A percentile compares a stretch with the other conserved stretches of the same genome.
Conservation (phyloP, 1,284 basidiomycete genomes). For the Papiliotrema fonsecae region DNA sequence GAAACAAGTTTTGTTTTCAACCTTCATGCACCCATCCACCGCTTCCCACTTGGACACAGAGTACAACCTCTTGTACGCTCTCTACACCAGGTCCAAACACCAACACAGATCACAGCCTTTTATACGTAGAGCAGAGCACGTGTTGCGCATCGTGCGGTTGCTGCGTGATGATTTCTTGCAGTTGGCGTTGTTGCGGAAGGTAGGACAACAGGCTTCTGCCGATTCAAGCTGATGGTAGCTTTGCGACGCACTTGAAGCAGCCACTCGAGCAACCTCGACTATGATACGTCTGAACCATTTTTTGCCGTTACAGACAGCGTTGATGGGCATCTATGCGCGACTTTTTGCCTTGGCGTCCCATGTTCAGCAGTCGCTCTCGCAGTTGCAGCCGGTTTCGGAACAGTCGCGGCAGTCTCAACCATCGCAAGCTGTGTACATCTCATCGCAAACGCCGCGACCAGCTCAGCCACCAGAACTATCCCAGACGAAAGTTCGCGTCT, state of each 20-base stretch:
- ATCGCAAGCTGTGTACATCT: background rate
- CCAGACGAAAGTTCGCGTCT: too few species aligned
- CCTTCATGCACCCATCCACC: slow-evolving; percentile 11
- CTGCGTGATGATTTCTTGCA: background rate
- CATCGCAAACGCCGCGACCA: background rate
- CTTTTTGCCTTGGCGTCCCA: slow-evolving; percentile 24
- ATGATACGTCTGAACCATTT: slow-evolving; percentile 30
- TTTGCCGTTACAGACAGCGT: slow-evolving; percentile 34
- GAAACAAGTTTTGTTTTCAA: background rate
- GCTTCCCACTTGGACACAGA: slow-evolving; percentile 18
- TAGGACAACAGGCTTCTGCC: background rate
- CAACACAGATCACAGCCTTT: slow-evolving; percentile 32
- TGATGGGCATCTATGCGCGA: slow-evolving; percentile 29
- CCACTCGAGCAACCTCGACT: slow-evolving; percentile 4
- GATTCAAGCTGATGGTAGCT: slow-evolving; percentile 4
- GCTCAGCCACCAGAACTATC: slow-evolving; percentile 26
- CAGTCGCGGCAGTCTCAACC: background rate
- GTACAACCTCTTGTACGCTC: slow-evolving; percentile 10
- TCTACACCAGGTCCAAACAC: slow-evolving; percentile 13
- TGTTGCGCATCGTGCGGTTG: slow-evolving; percentile 10
- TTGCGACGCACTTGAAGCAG: slow-evolving; percentile 10
- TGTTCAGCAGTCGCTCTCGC: slow-evolving; percentile 1
- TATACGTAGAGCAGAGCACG: slow-evolving; percentile 9
- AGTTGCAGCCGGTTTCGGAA: slow-evolving; percentile 4
- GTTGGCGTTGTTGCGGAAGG: background rate